These are phyloP conservation scores for Fusarium xyrophilum DNA, from an alignment of 2,329 filamentous ascomycete species.

Conservation along the genomic window DNA sequence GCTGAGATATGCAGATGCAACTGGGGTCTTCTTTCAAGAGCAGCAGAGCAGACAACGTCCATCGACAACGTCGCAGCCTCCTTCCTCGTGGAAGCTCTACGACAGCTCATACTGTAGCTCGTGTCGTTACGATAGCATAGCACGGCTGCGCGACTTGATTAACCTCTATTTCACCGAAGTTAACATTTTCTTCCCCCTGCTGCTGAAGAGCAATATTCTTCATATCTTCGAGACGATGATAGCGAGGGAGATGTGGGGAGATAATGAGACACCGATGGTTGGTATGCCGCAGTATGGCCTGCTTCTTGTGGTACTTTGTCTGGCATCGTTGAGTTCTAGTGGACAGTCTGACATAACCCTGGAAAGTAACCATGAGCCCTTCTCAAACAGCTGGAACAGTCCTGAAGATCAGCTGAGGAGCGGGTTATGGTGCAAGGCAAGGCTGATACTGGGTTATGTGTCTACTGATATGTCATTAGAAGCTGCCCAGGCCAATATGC, in stretches of 20 bases:
- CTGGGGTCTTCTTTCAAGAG: slow-evolving; percentile 18
- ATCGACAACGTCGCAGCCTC: not conserved
- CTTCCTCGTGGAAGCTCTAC: slow-evolving; percentile 13
- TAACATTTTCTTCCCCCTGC: slow-evolving; percentile 39
- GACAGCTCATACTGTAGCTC: not conserved
- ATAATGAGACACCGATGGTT: fast-evolving
- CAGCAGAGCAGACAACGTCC: not conserved
- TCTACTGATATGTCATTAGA: slow-evolving; percentile 32
- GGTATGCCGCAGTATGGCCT: slow-evolving; percentile 3
- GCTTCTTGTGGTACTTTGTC: slow-evolving; percentile 10
- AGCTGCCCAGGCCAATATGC: slow-evolving; percentile 41
- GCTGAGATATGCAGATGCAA: not conserved
- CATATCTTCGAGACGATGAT: not conserved
- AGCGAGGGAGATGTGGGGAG: not conserved
- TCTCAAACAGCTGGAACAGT: not conserved
- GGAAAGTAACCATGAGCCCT: not conserved
- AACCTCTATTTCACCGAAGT: slow-evolving; percentile 37
- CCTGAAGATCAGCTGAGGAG: fast-evolving
- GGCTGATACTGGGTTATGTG: slow-evolving; percentile 32
- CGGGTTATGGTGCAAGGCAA: slow-evolving; percentile 37
- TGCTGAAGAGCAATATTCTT: not conserved
- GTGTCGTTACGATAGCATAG: fast-evolving
- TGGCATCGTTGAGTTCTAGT: not conserved
- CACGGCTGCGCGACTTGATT: not conserved
- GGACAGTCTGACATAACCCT: not conserved